Evolutionary conservation across 192 early-diverging fungal genomes (phyloP).

Genomic region (Phycomyces blakesleeanus): DNA sequence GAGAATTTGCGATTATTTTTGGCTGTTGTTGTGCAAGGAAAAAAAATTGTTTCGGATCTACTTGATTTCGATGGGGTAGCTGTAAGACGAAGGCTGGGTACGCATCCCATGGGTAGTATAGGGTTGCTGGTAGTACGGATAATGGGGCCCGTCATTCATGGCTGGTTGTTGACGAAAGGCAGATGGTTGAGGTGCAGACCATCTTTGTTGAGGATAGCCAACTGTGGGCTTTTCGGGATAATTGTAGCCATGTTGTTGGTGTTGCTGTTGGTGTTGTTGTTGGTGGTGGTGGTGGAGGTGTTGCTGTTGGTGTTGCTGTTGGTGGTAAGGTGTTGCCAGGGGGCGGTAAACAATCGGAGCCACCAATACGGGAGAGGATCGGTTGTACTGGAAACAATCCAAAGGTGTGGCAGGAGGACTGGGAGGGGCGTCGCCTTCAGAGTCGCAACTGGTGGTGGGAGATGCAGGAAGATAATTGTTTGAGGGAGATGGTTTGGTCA

Average conservation of each 20-base stretch:
- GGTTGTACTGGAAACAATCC: slow-evolving; percentile 17
- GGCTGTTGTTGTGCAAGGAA: slow-evolving; percentile 11
- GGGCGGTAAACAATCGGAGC: slow-evolving; percentile 30
- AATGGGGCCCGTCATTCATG: slow-evolving; percentile 26
- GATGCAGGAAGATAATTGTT: slow-evolving; percentile 14
- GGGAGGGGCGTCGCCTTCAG: slow-evolving; percentile 34
- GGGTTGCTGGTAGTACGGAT: slow-evolving; percentile 22
- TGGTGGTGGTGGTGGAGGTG: too few species aligned
- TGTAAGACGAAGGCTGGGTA: slow-evolving; percentile 18
- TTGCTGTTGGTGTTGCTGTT: background rate
- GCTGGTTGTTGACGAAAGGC: background rate
- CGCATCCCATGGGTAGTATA: slow-evolving; percentile 25
- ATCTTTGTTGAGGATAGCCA: background rate
- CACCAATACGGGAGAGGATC: slow-evolving; percentile 25
- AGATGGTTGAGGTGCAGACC: slow-evolving; percentile 9
- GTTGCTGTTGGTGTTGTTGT: slow-evolving; percentile 4
- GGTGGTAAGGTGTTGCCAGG: slow-evolving; percentile 30
- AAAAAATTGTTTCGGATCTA: background rate
- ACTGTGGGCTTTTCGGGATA: background rate
- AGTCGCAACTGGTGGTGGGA: slow-evolving; percentile 30
- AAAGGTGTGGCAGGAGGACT: slow-evolving; percentile 20
- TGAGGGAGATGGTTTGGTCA: slow-evolving; percentile 5
- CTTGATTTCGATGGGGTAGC: slow-evolving; percentile 20
- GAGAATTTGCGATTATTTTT: slow-evolving; percentile 2
- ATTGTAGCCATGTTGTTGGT: background rate